Conservation (phyloP, 768 basidiomycete genomes). For the Podaxis sp. region DNA sequence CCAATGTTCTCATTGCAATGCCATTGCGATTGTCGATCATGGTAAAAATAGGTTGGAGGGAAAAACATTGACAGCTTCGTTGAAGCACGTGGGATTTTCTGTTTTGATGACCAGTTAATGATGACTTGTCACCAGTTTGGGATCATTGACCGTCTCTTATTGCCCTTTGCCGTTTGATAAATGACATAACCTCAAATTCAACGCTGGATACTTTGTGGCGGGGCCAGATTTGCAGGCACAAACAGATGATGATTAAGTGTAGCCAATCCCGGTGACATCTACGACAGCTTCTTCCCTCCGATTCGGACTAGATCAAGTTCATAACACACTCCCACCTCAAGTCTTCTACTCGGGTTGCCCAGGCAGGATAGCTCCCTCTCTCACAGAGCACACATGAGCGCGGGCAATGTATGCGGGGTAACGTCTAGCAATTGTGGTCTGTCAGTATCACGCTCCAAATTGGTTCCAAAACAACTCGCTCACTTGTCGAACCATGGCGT, state of each 20-base stretch:
- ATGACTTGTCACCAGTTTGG: too few relatives aligned
- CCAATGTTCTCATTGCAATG: not conserved
- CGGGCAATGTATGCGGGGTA: slow-evolving; percentile 22
- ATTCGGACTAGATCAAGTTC: not conserved
- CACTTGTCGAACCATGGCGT: slow-evolving; percentile 43
- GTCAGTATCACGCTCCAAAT: not conserved
- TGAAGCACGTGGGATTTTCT: not conserved
- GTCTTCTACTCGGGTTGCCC: slow-evolving; percentile 16
- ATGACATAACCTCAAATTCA: not conserved
- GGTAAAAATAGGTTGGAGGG: not conserved
- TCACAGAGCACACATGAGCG: slow-evolving; percentile 22
- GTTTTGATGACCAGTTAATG: not conserved
- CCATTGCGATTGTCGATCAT: not conserved
- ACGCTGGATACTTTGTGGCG: not conserved
- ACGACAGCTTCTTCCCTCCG: not conserved
- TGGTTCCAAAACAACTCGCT: slow-evolving; percentile 12
- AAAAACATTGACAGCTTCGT: not conserved
- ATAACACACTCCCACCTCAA: not conserved
- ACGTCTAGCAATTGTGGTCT: slow-evolving; percentile 13
- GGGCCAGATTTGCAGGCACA: not conserved
- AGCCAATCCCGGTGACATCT: too few relatives aligned
- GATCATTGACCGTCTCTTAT: too few relatives aligned
- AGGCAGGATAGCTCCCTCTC: slow-evolving; percentile 17
- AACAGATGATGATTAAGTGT: not conserved
- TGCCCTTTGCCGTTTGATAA: too few relatives aligned